Conservation (phyloP, 2,329 filamentous ascomycete genomes). For the Elsinoe arachidis region DNA sequence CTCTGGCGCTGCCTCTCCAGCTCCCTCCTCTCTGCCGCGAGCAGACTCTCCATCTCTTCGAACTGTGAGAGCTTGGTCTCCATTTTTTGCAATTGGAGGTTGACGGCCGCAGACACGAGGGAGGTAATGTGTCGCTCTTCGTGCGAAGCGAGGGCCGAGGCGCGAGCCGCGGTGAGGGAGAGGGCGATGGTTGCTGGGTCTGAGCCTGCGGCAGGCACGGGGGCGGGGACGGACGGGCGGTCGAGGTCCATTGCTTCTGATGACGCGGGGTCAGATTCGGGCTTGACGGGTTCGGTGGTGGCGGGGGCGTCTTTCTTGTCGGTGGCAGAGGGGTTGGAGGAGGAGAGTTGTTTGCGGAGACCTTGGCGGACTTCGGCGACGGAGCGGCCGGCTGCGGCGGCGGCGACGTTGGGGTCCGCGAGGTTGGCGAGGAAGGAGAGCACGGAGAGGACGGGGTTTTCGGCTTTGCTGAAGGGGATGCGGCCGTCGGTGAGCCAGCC, state of each 20-base stretch:
- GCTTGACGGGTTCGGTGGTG: slow-evolving; percentile 46
- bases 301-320: slow-evolving; percentile 47
- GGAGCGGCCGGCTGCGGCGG: slow-evolving; percentile 79
- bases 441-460: slow-evolving; percentile 95
- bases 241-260: slow-evolving; percentile 53
- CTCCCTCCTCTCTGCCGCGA: slow-evolving; percentile 87
- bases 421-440: slow-evolving; percentile 89
- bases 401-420: slow-evolving; percentile 80
- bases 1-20: slow-evolving; percentile 86
- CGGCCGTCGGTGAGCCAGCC: slow-evolving; percentile 63
- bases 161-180: slow-evolving; percentile 74
- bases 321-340: slow-evolving; percentile 40
- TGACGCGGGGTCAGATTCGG: slow-evolving; percentile 45
- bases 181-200: slow-evolving; percentile 65
- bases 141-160: slow-evolving; percentile 82
- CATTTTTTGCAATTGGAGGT: slow-evolving; percentile 89
- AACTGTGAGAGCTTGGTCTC: slow-evolving; percentile 95
- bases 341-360: slow-evolving; percentile 62
- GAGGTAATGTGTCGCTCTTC: slow-evolving; percentile 96
- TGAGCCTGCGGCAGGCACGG: slow-evolving; percentile 28
- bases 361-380: slow-evolving; percentile 77
- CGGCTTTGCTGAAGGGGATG: slow-evolving; percentile 80
- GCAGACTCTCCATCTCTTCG: slow-evolving; percentile 84
- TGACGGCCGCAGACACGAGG: slow-evolving; percentile 83
- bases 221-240: slow-evolving; percentile 42